Conservation (phyloP, 2,329 filamentous ascomycete species). For the Colletotrichum zoysiae region DNA sequence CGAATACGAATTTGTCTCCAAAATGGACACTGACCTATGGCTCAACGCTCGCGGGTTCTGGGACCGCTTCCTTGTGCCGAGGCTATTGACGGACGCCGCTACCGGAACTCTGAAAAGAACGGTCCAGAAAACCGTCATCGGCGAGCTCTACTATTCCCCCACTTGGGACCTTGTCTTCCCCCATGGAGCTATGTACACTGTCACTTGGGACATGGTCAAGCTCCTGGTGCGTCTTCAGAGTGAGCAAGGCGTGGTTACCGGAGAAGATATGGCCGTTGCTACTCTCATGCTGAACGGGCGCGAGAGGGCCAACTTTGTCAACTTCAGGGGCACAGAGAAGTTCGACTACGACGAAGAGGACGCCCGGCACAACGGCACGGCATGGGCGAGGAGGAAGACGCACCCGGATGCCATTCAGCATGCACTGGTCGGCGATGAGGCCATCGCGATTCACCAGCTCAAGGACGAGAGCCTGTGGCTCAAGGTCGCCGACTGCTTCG, state of each 20-base stretch:
- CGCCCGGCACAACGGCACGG: conserved; percentile 46
- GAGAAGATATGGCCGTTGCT: conserved; percentile 49
- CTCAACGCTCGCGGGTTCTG: conserved; percentile 50
- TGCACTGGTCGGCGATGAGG: conserved; percentile 44
- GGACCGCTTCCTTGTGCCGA: conserved; percentile 47
- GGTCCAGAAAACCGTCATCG: conserved; percentile 47
- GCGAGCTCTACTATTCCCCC: conserved; percentile 47
- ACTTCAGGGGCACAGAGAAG: conserved; percentile 48
- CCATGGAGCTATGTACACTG: conserved; percentile 51
- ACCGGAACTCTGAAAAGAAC: conserved; percentile 34
- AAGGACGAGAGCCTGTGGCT: conserved; percentile 46
- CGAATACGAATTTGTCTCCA: conserved; percentile 50
- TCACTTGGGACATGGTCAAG: conserved; percentile 51
- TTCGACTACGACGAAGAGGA: conserved; percentile 50
- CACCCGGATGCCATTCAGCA: conserved; percentile 46
- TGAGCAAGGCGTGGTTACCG: conserved; percentile 46
- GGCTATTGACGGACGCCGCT: conserved; percentile 40
- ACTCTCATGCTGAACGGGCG: conserved; percentile 48
- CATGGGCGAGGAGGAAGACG: conserved; percentile 47
- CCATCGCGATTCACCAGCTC: conserved; percentile 48
- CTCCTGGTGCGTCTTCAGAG: conserved; percentile 47
- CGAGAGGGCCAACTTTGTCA: conserved; percentile 47
- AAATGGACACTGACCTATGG: conserved; percentile 51
- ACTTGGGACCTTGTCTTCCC: conserved; percentile 47
- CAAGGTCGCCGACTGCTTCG: conserved; percentile 49